These are phyloP conservation scores for Anastatica hierochuntica DNA, from an alignment of 345 rosid genomes.

Conservation along the genomic window DNA sequence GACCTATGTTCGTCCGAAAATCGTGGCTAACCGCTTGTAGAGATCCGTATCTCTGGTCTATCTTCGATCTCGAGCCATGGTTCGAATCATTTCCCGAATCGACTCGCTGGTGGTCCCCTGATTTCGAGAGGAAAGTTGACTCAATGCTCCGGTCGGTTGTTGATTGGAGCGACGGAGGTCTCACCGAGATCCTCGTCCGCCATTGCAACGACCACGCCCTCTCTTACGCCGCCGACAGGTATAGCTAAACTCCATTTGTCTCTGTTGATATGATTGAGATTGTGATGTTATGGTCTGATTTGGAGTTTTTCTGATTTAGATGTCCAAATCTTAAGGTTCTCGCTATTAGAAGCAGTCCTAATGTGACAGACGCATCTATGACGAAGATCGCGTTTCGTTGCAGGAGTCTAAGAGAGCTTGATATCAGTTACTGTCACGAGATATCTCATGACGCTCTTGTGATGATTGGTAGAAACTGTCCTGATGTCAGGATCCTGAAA, in stretches of 20 bases:
- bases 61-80: slow-evolving; percentile 51
- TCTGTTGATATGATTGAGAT: not conserved
- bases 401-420: slow-evolving; percentile 45
- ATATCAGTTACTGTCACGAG: slow-evolving; percentile 74
- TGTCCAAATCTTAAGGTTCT: slow-evolving; percentile 58
- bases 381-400: slow-evolving; percentile 48
- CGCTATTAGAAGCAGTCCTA: slow-evolving; percentile 52
- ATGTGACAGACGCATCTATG: slow-evolving; percentile 66
- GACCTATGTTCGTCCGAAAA: slow-evolving; percentile 67
- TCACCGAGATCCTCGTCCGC: slow-evolving; percentile 48
- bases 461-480: slow-evolving; percentile 59
- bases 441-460: slow-evolving; percentile 58
- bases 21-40: slow-evolving; percentile 57
- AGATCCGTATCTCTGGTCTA: slow-evolving; percentile 56
- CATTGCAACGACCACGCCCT: slow-evolving; percentile 80
- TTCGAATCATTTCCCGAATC: slow-evolving; percentile 50
- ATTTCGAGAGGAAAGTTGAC: slow-evolving; percentile 58
- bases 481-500: slow-evolving; percentile 46
- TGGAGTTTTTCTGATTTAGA: slow-evolving; percentile 18
- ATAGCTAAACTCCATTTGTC: not conserved
- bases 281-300: too few species aligned
- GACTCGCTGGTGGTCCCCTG: slow-evolving; percentile 49
- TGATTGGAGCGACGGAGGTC: slow-evolving; percentile 50
- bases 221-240: slow-evolving; percentile 54
- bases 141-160: slow-evolving; percentile 60